phyloP scores from a whole-genome alignment of 2,329 filamentous ascomycete genomes.

The Fusarium equiseti region DNA sequence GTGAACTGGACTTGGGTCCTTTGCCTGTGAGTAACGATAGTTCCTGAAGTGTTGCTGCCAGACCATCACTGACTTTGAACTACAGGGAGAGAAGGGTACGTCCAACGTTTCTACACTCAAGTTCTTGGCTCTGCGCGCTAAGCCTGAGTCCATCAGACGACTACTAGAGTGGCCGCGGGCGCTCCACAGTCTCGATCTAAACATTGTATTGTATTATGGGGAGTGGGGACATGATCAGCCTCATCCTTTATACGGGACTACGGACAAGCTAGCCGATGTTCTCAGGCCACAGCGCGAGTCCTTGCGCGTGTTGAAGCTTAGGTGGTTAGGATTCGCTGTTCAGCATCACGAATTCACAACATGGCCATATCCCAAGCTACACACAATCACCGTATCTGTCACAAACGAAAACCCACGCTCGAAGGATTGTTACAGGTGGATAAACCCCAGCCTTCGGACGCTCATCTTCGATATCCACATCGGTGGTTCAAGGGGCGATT shows the following conservation, averaged over 20 bases:
- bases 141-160: too few relatives aligned
- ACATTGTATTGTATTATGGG: too few relatives aligned
- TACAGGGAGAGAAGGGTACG: too few relatives aligned
- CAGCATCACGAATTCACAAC: not conserved
- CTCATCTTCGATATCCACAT: not conserved
- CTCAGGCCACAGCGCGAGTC: not conserved
- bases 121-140: too few relatives aligned
- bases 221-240: too few relatives aligned
- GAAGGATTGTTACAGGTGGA: not conserved
- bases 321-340: not conserved
- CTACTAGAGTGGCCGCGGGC: too few relatives aligned
- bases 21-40: too few relatives aligned
- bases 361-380: not conserved
- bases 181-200: too few relatives aligned
- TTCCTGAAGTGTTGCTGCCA: fast-evolving
- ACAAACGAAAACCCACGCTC: not conserved
- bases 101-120: too few relatives aligned
- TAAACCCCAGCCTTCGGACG: not conserved
- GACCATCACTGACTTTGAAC: too few relatives aligned
- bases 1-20: too few relatives aligned
- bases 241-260: too few relatives aligned
- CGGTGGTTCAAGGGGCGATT: not conserved
- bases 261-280: not conserved
- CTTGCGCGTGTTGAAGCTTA: not conserved
- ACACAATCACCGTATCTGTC: not conserved